A percentile compares a stretch with the other conserved stretches of the same genome.
These are phyloP conservation scores for Aspergillus sclerotioniger DNA, from an alignment of 495 filamentous ascomycete species.

Conservation along the genomic window DNA sequence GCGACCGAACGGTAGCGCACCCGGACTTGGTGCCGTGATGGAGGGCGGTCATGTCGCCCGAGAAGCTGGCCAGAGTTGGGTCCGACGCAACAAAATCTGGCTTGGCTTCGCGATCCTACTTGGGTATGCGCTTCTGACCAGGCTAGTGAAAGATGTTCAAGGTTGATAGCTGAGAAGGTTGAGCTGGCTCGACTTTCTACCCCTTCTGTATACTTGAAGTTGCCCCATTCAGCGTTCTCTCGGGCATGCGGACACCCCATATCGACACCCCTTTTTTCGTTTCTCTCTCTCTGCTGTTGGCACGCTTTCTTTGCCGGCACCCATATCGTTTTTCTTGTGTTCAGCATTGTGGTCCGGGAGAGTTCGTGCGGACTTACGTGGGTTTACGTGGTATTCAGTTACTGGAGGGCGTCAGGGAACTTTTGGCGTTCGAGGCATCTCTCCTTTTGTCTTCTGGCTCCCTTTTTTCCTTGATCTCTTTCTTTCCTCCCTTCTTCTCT, in stretches of 20 bases:
- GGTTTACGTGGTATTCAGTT: not conserved
- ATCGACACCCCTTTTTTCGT: not conserved
- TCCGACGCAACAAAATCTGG: constrained; percentile 71
- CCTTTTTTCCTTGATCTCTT: constrained; percentile 7
- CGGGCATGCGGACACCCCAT: not conserved
- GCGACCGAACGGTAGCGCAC: constrained; percentile 63
- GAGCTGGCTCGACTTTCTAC: not conserved
- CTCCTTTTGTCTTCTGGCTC: constrained; percentile 18
- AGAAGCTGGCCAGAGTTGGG: constrained; percentile 78
- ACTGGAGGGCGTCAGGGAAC: not conserved
- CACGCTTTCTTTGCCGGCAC: not conserved
- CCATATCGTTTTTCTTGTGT: not conserved
- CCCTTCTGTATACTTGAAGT: constrained; percentile 13
- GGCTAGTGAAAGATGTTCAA: constrained; percentile 62
- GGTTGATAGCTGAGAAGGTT: constrained; percentile 32
- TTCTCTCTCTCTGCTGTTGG: not conserved
- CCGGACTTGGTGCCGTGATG: constrained; percentile 75
- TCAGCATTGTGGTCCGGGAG: not conserved
- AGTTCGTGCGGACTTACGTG: not conserved
- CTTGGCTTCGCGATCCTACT: constrained; percentile 67
- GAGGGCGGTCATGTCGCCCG: constrained; percentile 70
- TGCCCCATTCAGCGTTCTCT: not conserved
- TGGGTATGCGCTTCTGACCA: constrained; percentile 73
- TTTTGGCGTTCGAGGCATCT: not conserved
- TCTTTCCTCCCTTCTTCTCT: not conserved